These are phyloP conservation scores for Phoenix dactylifera DNA, from an alignment of 176 grass and related monocot genomes.

Conservation along the genomic window DNA sequence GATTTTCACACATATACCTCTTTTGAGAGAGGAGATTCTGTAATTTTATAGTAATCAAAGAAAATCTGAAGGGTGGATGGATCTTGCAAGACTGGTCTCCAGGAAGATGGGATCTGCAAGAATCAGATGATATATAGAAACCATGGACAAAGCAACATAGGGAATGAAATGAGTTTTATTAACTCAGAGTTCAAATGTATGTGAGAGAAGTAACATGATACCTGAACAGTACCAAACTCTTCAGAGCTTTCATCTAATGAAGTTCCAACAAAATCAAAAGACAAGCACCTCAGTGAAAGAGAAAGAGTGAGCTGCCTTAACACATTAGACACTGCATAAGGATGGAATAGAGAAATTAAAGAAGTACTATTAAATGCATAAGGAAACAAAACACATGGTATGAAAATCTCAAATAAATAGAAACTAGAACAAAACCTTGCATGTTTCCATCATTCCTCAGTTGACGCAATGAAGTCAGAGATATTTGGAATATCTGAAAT, in stretches of 20 bases:
- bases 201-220: slow-evolving; percentile 21
- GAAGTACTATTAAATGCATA: background rate
- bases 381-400: background rate
- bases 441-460: slow-evolving; percentile 72
- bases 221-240: slow-evolving; percentile 98
- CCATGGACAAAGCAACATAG: background rate
- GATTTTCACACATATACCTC: slow-evolving; percentile 45
- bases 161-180: background rate
- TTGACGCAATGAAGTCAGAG: slow-evolving; percentile 82
- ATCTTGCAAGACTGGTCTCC: slow-evolving; percentile 90
- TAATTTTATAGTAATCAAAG: slow-evolving; percentile 92
- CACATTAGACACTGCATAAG: slow-evolving; percentile 55
- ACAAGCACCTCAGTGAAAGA: slow-evolving; percentile 90
- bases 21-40: slow-evolving; percentile 70
- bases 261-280: slow-evolving; percentile 96
- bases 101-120: slow-evolving; percentile 86
- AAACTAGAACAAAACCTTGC: slow-evolving; percentile 37
- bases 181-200: too few species aligned
- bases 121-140: slow-evolving; percentile 21
- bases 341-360: slow-evolving; percentile 9
- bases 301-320: slow-evolving; percentile 70
- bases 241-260: slow-evolving; percentile 98
- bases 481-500: slow-evolving; percentile 98
- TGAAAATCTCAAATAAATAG: slow-evolving; percentile 12
- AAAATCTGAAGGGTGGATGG: slow-evolving; percentile 92